A percentile compares a stretch with the other conserved stretches of the same genome.
These are phyloP conservation scores for Poa pratensis DNA, from an alignment of 176 grass and related monocot genomes.

Conservation along the genomic window DNA sequence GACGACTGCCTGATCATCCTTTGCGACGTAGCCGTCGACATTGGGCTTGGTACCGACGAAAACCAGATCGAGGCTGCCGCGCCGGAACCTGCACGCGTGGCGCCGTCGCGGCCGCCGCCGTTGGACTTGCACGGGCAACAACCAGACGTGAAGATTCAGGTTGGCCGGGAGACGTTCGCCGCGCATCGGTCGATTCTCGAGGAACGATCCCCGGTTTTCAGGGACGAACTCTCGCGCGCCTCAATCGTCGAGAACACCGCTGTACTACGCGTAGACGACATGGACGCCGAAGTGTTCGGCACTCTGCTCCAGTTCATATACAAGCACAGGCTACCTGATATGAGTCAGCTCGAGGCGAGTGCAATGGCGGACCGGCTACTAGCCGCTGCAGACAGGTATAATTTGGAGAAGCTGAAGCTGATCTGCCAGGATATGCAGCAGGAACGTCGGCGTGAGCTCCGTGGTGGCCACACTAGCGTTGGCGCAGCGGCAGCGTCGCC, in stretches of 20 bases:
- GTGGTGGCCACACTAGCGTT: not conserved
- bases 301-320: not conserved
- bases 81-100: not conserved
- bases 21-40: not conserved
- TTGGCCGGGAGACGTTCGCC: not conserved
- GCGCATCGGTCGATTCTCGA: not conserved
- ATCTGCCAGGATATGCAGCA: not conserved
- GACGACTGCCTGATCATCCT: not conserved
- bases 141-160: not conserved
- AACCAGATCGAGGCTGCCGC: not conserved
- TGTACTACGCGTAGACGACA: not conserved
- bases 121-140: not conserved
- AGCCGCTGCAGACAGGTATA: not conserved
- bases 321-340: not conserved
- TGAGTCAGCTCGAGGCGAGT: not conserved
- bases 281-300: not conserved
- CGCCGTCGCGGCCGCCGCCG: not conserved
- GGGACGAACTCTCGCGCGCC: not conserved
- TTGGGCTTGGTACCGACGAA: not conserved
- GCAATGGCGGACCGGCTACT: not conserved
- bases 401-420: not conserved
- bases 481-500: too few relatives aligned
- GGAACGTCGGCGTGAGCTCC: not conserved
- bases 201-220: not conserved
- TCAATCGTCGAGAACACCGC: not conserved